A percentile compares a stretch with the other conserved stretches of the same genome.
phyloP scores from a whole-genome alignment of 805 yeast species.

The Monosporozyma yasuniensis region DNA sequence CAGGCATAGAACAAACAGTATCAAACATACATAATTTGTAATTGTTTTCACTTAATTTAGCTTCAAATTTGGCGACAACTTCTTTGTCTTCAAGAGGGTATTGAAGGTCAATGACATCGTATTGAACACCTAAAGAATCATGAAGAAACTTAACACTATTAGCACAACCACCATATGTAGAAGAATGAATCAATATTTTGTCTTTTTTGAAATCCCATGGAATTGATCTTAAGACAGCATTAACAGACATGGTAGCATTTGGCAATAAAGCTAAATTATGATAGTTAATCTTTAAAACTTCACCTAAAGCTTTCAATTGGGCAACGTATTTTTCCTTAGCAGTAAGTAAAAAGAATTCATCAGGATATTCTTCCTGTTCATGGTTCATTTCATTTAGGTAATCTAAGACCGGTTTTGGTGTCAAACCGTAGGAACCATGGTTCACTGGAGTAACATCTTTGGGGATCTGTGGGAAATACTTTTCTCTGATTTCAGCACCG shows the following conservation, averaged over 20 bases:
- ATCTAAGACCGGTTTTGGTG: slow-evolving; percentile 41
- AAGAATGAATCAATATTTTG: slow-evolving; percentile 39
- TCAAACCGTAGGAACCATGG: slow-evolving; percentile 57
- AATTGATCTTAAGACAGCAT: slow-evolving; percentile 45
- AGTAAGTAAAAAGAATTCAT: slow-evolving; percentile 32
- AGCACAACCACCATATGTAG: slow-evolving; percentile 47
- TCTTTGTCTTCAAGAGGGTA: slow-evolving; percentile 40
- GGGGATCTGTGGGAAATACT: slow-evolving; percentile 38
- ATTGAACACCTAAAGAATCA: slow-evolving; percentile 28
- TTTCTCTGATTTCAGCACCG: slow-evolving; percentile 42
- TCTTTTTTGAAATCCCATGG: slow-evolving; percentile 41
- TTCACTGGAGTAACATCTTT: slow-evolving; percentile 40
- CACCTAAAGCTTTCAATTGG: slow-evolving; percentile 33
- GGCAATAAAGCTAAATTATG: slow-evolving; percentile 43
- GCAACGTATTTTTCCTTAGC: slow-evolving; percentile 26
- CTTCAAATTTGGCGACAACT: slow-evolving; percentile 30
- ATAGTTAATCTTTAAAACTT: slow-evolving; percentile 40
- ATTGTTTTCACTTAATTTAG: slow-evolving; percentile 19
- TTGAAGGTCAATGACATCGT: slow-evolving; percentile 32
- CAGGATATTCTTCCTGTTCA: slow-evolving; percentile 37
- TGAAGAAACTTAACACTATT: slow-evolving; percentile 41
- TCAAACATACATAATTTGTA: slow-evolving; percentile 44
- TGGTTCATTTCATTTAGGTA: slow-evolving; percentile 27
- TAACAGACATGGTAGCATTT: slow-evolving; percentile 56
- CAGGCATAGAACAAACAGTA: slow-evolving; percentile 57